Evolutionary conservation across 805 yeast species (phyloP).

Genomic region (Suhomyces prunicola): DNA sequence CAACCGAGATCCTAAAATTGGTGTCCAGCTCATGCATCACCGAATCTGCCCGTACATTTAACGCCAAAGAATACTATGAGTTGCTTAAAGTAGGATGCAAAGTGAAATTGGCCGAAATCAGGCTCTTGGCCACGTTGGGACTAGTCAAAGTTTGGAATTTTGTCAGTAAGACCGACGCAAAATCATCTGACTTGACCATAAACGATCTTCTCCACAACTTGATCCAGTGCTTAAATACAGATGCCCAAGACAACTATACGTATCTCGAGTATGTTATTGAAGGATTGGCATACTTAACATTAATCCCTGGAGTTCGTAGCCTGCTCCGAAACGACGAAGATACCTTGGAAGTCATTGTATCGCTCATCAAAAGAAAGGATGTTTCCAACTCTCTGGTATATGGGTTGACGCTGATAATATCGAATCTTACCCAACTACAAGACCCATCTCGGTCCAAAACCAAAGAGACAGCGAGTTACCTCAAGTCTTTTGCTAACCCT

Average conservation of each 20-base stretch:
- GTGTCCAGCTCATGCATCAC: conserved; percentile 45
- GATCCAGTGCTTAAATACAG: conserved; percentile 7
- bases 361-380: conserved; percentile 4
- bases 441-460: conserved; percentile 24
- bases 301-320: conserved; percentile 31
- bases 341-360: conserved; percentile 22
- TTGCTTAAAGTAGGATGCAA: conserved; percentile 37
- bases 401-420: conserved; percentile 41
- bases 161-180: conserved; percentile 15
- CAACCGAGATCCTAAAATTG: conserved; percentile 15
- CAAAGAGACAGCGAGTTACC: conserved; percentile 30
- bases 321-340: conserved; percentile 34
- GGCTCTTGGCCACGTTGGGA: conserved; percentile 41
- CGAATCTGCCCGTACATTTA: conserved; percentile 46
- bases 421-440: conserved; percentile 36
- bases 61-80: conserved; percentile 42
- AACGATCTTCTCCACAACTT: conserved; percentile 10
- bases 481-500: conserved; percentile 38
- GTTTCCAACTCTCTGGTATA: conserved; percentile 18
- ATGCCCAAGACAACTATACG: conserved; percentile 5
- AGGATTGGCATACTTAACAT: conserved; percentile 47
- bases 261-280: conserved; percentile 31
- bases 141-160: conserved; percentile 59
- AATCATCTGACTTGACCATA: conserved; percentile 1
- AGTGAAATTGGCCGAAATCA: conserved; percentile 14